Evolutionary conservation across 1,139 yeast species (phyloP), one percentile per base, ranked within the genome.

Genomic region (Saccharomyces pastorianus): DNA sequence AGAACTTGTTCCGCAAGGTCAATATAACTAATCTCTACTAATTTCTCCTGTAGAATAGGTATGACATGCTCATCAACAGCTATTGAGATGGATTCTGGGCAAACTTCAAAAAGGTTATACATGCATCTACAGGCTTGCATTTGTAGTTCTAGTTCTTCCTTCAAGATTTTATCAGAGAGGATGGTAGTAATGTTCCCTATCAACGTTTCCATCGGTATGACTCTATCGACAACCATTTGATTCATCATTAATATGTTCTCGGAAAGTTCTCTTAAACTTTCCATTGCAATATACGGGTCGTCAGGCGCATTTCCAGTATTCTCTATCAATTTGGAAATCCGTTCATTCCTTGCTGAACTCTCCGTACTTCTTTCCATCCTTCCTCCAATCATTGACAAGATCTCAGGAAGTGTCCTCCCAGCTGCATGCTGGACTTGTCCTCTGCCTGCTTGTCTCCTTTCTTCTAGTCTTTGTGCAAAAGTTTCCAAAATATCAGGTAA

Each of bases 1-100:
- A 93, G 72, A 0, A 93, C 91, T 69, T 91, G 97, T 67, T 93
- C 99, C 0, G 97, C 95, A 56, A 93, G 75, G 68, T 93, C 99
- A 53, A 93, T 91, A 67, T 82, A 90, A 55, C 83, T 82, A 20
- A 91, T 85, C 61, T 89, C 96, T 59, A 81, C 68, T 48, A 93
- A 71, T 62, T 87, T 87, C 11, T 76, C 74, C 61, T 88, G 82
- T 47, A 93, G 73, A 0, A 81, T 82, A 46, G 82, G 84, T 11
- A 90, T 79, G 1, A 86, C 87, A 49, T 86, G 84, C 28, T 81
- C 81, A 47, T 79, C 76, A 6, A 88, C 84, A 4, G 90, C 84
- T 52, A 78, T 80, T 55, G 80, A 79, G 11, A 85, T 79, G 50
- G 84, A 80, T 51, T 85, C 85, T 23, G 83, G 82, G 59, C 85